phyloP scores from a whole-genome alignment of 495 filamentous ascomycete genomes.

The Elaphomyces granulatus region DNA sequence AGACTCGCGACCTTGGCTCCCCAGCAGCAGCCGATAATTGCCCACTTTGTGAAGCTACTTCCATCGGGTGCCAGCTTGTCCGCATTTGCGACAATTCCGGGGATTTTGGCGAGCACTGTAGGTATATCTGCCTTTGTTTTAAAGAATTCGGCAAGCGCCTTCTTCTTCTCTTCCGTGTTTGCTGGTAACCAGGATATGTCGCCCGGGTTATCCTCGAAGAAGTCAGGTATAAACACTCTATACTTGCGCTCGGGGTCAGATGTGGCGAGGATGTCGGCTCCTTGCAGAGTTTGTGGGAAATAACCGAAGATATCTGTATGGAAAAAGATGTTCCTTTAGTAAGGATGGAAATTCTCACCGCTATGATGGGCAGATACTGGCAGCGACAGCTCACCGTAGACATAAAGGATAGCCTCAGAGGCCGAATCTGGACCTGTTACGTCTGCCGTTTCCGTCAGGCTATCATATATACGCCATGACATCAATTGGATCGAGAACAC shows the following conservation, averaged over 20 bases:
- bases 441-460: slow-evolving; percentile 22
- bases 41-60: slow-evolving; percentile 54
- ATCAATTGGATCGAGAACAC: background rate
- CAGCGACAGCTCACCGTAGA: slow-evolving; percentile 29
- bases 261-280: slow-evolving; percentile 41
- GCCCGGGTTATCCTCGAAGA: slow-evolving; percentile 38
- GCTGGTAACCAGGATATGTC: slow-evolving; percentile 51
- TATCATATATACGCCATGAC: no score
- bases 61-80: slow-evolving; percentile 27
- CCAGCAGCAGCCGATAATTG: slow-evolving; percentile 90
- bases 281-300: slow-evolving; percentile 40
- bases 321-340: background rate
- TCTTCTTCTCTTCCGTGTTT: slow-evolving; percentile 62
- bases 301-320: slow-evolving; percentile 40
- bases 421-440: slow-evolving; percentile 38
- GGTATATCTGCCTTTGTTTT: slow-evolving; percentile 47
- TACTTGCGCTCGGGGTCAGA: slow-evolving; percentile 34
- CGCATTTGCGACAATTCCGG: slow-evolving; percentile 42
- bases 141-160: slow-evolving; percentile 68
- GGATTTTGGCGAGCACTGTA: slow-evolving; percentile 48
- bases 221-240: slow-evolving; percentile 44
- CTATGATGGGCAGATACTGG: background rate
- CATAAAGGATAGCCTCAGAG: slow-evolving; percentile 37
- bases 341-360: background rate
- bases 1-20: slow-evolving; percentile 69